A percentile compares a stretch with the other conserved stretches of the same genome.
phyloP scores from a whole-genome alignment of 2,329 filamentous ascomycete genomes.

The Fusarium sp. region DNA sequence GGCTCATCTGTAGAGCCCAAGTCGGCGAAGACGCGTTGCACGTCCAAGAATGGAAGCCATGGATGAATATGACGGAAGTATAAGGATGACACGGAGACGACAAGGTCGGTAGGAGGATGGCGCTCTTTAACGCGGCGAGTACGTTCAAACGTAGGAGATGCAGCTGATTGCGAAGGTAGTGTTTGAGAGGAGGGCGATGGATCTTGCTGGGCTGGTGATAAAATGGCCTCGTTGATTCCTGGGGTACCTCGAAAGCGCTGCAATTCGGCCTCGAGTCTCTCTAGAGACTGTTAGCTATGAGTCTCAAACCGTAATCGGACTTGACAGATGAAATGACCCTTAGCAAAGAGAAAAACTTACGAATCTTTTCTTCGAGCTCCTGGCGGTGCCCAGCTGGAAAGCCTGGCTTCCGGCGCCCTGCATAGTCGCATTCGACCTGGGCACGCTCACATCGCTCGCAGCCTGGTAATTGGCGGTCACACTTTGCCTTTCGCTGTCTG shows the following conservation, averaged over 20 bases:
- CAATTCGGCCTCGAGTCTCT: not conserved
- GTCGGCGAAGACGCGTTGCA: not conserved
- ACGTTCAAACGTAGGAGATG: not conserved
- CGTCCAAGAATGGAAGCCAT: slow-evolving; percentile 5
- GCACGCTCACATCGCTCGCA: not conserved
- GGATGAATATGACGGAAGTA: slow-evolving; percentile 4
- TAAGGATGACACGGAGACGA: not conserved
- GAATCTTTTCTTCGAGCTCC: not conserved
- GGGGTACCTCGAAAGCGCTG: not conserved
- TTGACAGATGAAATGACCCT: too few species aligned
- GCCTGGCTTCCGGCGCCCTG: not conserved
- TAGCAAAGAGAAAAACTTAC: not conserved
- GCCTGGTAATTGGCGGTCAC: not conserved
- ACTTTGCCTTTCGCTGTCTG: slow-evolving; percentile 4
- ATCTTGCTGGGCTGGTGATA: not conserved
- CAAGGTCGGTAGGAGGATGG: not conserved
- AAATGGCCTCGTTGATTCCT: not conserved
- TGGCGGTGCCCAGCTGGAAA: slow-evolving; percentile 6
- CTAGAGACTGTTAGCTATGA: not conserved
- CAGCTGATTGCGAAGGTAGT: not conserved
- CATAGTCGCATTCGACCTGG: not conserved
- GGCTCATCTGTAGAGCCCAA: not conserved
- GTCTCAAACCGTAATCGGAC: too few species aligned
- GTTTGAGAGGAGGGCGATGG: not conserved
- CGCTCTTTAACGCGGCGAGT: not conserved